Percentiles rank a stretch among this genome's conserved stretches.
These are phyloP conservation scores for Martensiomyces pterosporus DNA, from an alignment of 192 early-diverging fungal species.

Conservation along the genomic window DNA sequence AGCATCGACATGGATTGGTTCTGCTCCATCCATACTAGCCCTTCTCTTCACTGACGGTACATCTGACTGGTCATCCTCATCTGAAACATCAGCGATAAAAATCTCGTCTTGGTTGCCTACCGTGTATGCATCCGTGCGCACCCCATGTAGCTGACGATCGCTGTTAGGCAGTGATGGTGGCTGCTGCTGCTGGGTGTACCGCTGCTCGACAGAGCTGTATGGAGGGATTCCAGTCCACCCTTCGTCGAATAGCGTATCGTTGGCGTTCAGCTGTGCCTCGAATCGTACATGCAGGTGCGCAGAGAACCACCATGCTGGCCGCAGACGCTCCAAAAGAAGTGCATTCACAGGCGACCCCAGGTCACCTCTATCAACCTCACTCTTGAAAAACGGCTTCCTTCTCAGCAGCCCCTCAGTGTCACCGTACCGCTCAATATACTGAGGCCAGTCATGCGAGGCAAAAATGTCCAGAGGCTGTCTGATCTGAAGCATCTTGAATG, in stretches of 20 bases:
- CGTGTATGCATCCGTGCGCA: too few relatives aligned
- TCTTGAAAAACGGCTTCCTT: conserved; percentile 67
- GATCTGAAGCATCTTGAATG: conserved; percentile 71
- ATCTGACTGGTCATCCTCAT: conserved; percentile 16
- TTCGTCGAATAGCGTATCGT: conserved; percentile 12
- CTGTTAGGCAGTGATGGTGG: too few relatives aligned
- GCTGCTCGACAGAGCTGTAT: not conserved
- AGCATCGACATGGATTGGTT: too few relatives aligned
- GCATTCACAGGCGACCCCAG: conserved; percentile 76
- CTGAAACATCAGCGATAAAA: conserved; percentile 29
- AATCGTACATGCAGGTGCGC: conserved; percentile 95
- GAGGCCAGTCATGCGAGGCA: conserved; percentile 96
- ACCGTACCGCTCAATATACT: conserved; percentile 77
- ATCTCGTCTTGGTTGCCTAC: conserved; percentile 55
- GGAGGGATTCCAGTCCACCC: conserved; percentile 27
- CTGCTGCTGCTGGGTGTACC: not conserved
- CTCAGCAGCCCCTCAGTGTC: conserved; percentile 58
- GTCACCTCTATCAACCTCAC: conserved; percentile 56
- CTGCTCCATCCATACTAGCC: not conserved
- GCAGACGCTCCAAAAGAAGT: conserved; percentile 65
- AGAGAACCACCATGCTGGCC: conserved; percentile 89
- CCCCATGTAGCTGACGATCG: too few relatives aligned
- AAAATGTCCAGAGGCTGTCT: conserved; percentile 79
- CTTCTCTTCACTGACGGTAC: not conserved
- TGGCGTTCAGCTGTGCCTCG: conserved; percentile 63